phyloP scores from a whole-genome alignment of 139 green algal genomes.

The Micractinium conductrix region DNA sequence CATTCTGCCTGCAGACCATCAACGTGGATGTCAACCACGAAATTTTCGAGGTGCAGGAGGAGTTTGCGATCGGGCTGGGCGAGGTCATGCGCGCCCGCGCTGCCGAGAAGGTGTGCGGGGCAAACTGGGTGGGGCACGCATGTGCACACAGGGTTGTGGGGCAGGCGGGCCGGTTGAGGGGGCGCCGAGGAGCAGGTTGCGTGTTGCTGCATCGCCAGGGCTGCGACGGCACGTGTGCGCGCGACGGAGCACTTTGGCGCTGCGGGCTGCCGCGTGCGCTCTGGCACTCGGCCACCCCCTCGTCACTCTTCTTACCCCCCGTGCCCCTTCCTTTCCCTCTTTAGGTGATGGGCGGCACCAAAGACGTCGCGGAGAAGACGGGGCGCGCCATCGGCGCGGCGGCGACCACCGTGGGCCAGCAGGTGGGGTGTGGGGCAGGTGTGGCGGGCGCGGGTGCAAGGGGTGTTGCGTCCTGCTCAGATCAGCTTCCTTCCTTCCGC shows the following conservation, averaged over 20 bases:
- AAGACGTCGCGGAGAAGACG: constrained; percentile 24
- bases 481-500: not conserved
- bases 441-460: not conserved
- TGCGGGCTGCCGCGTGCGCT: too few species aligned
- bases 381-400: not conserved
- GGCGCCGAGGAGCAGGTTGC: too few species aligned
- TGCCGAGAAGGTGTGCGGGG: constrained; percentile 24
- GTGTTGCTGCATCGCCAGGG: too few species aligned
- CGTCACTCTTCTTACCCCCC: too few species aligned
- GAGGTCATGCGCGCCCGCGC: constrained; percentile 14
- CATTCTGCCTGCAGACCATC: constrained; percentile 6
- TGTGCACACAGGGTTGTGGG: too few species aligned
- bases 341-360: constrained; percentile 19
- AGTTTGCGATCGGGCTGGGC: constrained; percentile 34
- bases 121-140: too few species aligned
- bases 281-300: too few species aligned
- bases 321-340: too few species aligned
- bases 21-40: constrained; percentile 30
- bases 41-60: constrained; percentile 31
- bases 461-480: not conserved
- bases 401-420: not conserved
- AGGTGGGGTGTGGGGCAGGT: not conserved
- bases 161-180: too few species aligned
- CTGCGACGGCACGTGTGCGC: too few species aligned
- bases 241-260: too few species aligned